These are phyloP conservation scores for Microdochium nivale DNA, from an alignment of 2,329 filamentous ascomycete species.

Conservation along the genomic window DNA sequence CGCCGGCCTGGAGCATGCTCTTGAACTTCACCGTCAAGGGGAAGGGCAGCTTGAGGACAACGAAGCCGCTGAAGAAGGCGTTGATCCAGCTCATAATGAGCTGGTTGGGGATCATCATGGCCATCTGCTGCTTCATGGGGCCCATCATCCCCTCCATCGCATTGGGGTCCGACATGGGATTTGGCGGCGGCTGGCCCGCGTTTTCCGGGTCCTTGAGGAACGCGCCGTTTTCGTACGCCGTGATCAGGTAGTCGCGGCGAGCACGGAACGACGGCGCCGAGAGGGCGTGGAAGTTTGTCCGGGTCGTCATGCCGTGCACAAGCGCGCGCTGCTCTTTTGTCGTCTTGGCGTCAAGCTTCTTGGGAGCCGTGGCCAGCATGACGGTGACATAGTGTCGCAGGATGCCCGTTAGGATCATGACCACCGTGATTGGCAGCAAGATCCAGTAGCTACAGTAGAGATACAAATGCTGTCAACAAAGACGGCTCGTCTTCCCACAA, in stretches of 20 bases:
- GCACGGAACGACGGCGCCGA: slow-evolving; percentile 68
- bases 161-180: slow-evolving; percentile 90
- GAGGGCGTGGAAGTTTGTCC: slow-evolving; percentile 72
- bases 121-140: slow-evolving; percentile 99
- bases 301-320: slow-evolving; percentile 74
- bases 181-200: slow-evolving; percentile 79
- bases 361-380: slow-evolving; percentile 78
- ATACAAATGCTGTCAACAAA: slow-evolving; percentile 75
- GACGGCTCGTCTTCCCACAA: slow-evolving; percentile 84
- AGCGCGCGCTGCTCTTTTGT: slow-evolving; percentile 84
- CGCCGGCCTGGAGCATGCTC: slow-evolving; percentile 96
- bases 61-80: slow-evolving; percentile 95
- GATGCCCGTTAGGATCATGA: slow-evolving; percentile 95
- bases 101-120: slow-evolving; percentile 98
- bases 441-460: slow-evolving; percentile 80
- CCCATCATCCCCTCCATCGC: slow-evolving; percentile 99
- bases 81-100: slow-evolving; percentile 99
- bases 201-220: slow-evolving; percentile 86
- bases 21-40: slow-evolving; percentile 98
- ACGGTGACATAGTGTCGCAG: slow-evolving; percentile 93
- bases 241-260: slow-evolving; percentile 72
- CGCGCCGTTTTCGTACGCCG: slow-evolving; percentile 74
- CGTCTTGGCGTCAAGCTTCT: slow-evolving; percentile 65
- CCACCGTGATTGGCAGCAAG: slow-evolving; percentile 89
- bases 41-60: slow-evolving; percentile 97